These are phyloP conservation scores for Penicillium macrosclerotiorum DNA, from an alignment of 495 filamentous ascomycete species.

Conservation along the genomic window DNA sequence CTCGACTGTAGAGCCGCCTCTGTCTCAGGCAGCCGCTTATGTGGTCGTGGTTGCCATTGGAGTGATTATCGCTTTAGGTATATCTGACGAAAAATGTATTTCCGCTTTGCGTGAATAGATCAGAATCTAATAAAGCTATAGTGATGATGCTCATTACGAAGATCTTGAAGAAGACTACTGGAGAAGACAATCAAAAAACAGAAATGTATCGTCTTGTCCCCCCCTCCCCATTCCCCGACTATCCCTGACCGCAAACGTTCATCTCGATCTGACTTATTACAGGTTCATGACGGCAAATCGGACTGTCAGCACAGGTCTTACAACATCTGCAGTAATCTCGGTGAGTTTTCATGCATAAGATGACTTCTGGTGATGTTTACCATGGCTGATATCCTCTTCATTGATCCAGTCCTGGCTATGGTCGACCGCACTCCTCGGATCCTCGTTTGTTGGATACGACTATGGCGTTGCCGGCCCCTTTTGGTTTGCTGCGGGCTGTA, in stretches of 20 bases:
- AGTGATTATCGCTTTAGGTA: constrained; percentile 31
- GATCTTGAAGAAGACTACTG: constrained; percentile 33
- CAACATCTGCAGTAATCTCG: constrained; percentile 39
- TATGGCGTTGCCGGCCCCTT: constrained; percentile 38
- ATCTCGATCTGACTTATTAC: background rate
- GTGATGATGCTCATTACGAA: constrained; percentile 38
- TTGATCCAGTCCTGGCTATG: constrained; percentile 32
- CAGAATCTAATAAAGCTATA: constrained; percentile 3
- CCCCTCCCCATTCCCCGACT: background rate
- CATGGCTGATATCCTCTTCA: background rate
- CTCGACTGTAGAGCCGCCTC: constrained; percentile 27
- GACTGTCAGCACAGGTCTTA: constrained; percentile 35
- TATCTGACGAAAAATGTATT: background rate
- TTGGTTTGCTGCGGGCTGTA: constrained; percentile 46
- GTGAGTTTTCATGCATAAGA: constrained; percentile 21
- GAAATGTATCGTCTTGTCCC: constrained; percentile 38
- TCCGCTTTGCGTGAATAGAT: too few species aligned
- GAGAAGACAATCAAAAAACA: constrained; percentile 41
- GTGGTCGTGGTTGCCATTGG: constrained; percentile 35
- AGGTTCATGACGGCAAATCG: constrained; percentile 46
- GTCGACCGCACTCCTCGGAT: constrained; percentile 33
- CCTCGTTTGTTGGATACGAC: constrained; percentile 32
- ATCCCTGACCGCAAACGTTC: background rate
- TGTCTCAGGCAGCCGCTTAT: constrained; percentile 39
- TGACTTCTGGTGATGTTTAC: background rate